Percentiles rank a stretch among this genome's conserved stretches.
Evolutionary conservation across 2,329 filamentous ascomycete genomes (phyloP).

Genomic region (Phyllosticta citribraziliensis): DNA sequence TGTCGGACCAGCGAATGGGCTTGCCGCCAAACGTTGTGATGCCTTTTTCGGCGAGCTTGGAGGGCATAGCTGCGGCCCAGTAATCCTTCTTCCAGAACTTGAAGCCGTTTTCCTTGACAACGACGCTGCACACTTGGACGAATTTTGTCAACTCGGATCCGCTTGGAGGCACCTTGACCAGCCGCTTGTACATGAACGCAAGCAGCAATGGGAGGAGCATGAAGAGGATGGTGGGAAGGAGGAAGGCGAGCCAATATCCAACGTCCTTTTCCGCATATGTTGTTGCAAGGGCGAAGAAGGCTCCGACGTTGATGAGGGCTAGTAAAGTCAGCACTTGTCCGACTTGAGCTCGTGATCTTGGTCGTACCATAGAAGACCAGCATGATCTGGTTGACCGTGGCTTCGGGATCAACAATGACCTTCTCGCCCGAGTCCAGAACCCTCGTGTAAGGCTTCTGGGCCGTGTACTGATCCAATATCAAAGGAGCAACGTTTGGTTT

Average conservation of each 20-base stretch:
- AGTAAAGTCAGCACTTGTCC: background rate
- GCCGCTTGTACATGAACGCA: slow-evolving; percentile 24
- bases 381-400: slow-evolving; percentile 30
- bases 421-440: slow-evolving; percentile 35
- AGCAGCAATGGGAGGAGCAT: slow-evolving; percentile 20
- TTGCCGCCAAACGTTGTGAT: slow-evolving; percentile 10
- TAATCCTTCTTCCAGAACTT: slow-evolving; percentile 24
- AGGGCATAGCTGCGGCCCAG: slow-evolving; percentile 27
- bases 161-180: slow-evolving; percentile 21
- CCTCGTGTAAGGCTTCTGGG: slow-evolving; percentile 33
- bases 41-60: slow-evolving; percentile 18
- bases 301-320: slow-evolving; percentile 20
- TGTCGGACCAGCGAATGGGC: slow-evolving; percentile 24
- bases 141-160: slow-evolving; percentile 26
- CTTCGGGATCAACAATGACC: slow-evolving; percentile 39
- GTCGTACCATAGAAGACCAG: slow-evolving; percentile 25
- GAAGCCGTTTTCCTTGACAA: slow-evolving; percentile 26
- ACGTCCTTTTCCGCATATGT: slow-evolving; percentile 34
- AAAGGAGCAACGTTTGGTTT: slow-evolving; percentile 35
- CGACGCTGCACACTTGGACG: slow-evolving; percentile 24
- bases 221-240: slow-evolving; percentile 25
- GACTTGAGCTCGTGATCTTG: background rate
- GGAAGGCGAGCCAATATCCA: slow-evolving; percentile 31
- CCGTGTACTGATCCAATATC: slow-evolving; percentile 36
- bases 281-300: slow-evolving; percentile 28